These are phyloP conservation scores for Pythium oligandrum DNA, from an alignment of 352 stramenopile genomes.

Conservation along the genomic window DNA sequence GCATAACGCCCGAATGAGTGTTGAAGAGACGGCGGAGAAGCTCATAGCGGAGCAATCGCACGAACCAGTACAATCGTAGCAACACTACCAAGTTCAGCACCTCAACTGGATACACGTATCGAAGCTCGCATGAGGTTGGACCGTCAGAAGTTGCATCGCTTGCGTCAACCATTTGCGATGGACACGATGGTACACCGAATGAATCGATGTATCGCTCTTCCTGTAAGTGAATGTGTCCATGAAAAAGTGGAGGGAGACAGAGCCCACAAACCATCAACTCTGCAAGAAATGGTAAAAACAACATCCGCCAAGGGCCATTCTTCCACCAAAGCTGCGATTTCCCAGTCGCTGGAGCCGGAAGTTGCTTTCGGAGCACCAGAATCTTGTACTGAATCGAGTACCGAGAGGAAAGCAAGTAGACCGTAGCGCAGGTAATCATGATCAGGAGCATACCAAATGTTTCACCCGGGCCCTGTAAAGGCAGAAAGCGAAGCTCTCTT, in stretches of 20 bases:
- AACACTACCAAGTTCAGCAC: slow-evolving; percentile 60
- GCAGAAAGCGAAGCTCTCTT: no score
- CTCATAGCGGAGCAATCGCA: slow-evolving; percentile 45
- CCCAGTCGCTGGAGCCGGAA: slow-evolving; percentile 14
- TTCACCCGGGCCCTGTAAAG: slow-evolving; percentile 27
- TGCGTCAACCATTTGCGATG: slow-evolving; percentile 5
- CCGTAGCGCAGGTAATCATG: slow-evolving; percentile 34
- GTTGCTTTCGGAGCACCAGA: slow-evolving; percentile 41
- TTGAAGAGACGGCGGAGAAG: slow-evolving; percentile 31
- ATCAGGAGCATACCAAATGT: slow-evolving; percentile 38
- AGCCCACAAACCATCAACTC: slow-evolving; percentile 36
- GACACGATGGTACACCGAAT: slow-evolving; percentile 1
- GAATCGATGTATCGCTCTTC: slow-evolving; percentile 33
- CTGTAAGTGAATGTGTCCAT: slow-evolving; percentile 32
- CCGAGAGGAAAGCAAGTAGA: slow-evolving; percentile 37
- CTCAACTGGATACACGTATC: slow-evolving; percentile 54
- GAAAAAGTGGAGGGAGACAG: slow-evolving; percentile 48
- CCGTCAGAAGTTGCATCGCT: slow-evolving; percentile 1
- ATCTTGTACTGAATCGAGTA: slow-evolving; percentile 55
- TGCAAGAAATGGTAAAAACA: slow-evolving; percentile 37
- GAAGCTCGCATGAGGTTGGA: slow-evolving; percentile 27
- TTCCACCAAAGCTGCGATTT: slow-evolving; percentile 11
- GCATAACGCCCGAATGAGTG: slow-evolving; percentile 14
- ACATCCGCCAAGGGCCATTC: slow-evolving; percentile 14
- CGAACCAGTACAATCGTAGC: slow-evolving; percentile 55